Evolutionary conservation across 805 yeast genomes (phyloP), one percentile per base, ranked within the genome.

Genomic region (Zygotorulaspora florentina): DNA sequence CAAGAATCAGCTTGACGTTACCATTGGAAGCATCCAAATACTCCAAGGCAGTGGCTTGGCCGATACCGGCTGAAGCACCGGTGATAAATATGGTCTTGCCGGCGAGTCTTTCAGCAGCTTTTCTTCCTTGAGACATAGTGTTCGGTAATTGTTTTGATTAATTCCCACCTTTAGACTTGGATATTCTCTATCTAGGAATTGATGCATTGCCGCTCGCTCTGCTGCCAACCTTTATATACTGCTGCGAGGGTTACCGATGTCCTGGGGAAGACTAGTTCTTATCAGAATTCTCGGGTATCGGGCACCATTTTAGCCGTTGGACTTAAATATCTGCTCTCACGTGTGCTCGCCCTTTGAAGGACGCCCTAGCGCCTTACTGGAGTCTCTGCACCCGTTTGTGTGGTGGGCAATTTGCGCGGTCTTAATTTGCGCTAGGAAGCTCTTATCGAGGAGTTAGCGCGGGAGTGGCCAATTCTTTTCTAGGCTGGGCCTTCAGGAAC

Each of bases 31-130:
- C 87, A 17, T 61, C 80, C 35, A 96, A 93, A 54, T 87, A 81
- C 63, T 90, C 95, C 39, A 75, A 67, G 12, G 97, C 98, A 9
- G 96, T 89, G 43, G 96, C 93, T 54, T 80, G 80, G 10, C 98
- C 99, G 58, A 91, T 91, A 45, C 98, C 98, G 12, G 96, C 81
- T 20, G 96, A 87, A 7, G 98, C 98, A 51, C 98, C 98, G n/a
- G 98, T 87, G 58, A 91, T 84, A 35, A 91, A 76, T 27, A 87
- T 75, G 15, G 82, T 80, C 63, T 91, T 90, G 40, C 85, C 85
- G 17, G 85, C 80, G 28, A 91, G 73, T 64, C 96, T 78, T 63
- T 83, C 82, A 35, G 90, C 87, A 43, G 96, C 93, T 61, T 73
- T 77, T 42, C 74, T 53, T 52, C 90, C 91, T 69, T 74, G 79